Evolutionary conservation across 352 stramenopile genomes (phyloP).

Genomic region (Pythium brassicae): DNA sequence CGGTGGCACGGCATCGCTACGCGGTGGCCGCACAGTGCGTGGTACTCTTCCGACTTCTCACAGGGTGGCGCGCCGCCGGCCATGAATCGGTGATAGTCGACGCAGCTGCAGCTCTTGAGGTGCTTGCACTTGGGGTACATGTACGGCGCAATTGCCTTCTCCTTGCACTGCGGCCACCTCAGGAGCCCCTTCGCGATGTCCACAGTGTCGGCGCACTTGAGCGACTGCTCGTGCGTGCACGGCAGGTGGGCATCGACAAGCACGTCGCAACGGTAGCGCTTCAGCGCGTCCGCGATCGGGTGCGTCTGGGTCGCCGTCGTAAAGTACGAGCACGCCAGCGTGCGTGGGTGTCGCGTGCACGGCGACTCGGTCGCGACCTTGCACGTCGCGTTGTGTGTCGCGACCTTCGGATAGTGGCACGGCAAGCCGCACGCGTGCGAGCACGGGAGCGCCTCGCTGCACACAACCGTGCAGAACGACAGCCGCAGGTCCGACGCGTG

Average conservation of each 20-base stretch:
- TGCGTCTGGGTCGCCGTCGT: slow-evolving; percentile 17
- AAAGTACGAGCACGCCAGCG: slow-evolving; percentile 50
- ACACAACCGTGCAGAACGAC: slow-evolving; percentile 76
- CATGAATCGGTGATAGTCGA: slow-evolving; percentile 53
- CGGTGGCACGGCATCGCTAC: slow-evolving; percentile 58
- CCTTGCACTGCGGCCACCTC: slow-evolving; percentile 49
- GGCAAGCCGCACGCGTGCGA: slow-evolving; percentile 58
- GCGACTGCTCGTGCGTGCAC: slow-evolving; percentile 53
- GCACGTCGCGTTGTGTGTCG: slow-evolving; percentile 59
- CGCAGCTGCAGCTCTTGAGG: slow-evolving; percentile 51
- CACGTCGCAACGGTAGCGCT: slow-evolving; percentile 50
- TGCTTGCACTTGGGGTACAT: slow-evolving; percentile 76
- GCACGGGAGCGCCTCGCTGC: slow-evolving; percentile 46
- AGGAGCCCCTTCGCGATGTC: slow-evolving; percentile 28
- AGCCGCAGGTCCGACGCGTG: slow-evolving; percentile 47
- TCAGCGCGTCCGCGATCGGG: slow-evolving; percentile 38
- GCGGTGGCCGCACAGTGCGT: slow-evolving; percentile 58
- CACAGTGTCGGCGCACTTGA: slow-evolving; percentile 42
- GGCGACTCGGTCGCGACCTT: slow-evolving; percentile 54
- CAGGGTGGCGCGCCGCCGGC: slow-evolving; percentile 39
- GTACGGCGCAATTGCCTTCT: slow-evolving; percentile 54
- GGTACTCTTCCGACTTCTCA: slow-evolving; percentile 52
- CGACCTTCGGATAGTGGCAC: slow-evolving; percentile 66
- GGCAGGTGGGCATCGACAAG: slow-evolving; percentile 52
- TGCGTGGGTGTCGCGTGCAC: slow-evolving; percentile 46